phyloP scores from a whole-genome alignment of 2,329 filamentous ascomycete species.

The Fusarium ambrosium region DNA sequence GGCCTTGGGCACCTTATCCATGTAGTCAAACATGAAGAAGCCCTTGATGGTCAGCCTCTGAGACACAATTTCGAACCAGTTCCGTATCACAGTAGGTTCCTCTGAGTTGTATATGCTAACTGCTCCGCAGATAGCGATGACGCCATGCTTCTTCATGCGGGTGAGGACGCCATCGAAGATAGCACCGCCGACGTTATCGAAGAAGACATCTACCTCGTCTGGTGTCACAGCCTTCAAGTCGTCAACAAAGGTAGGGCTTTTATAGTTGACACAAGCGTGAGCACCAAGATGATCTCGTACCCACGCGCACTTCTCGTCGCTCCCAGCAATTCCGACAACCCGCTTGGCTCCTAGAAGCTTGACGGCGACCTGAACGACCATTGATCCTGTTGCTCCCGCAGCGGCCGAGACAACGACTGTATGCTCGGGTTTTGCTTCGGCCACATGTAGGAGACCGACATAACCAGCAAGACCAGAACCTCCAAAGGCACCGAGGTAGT shows the following conservation, averaged over 20 bases:
- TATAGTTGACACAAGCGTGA: conserved; percentile 33
- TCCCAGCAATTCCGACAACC: conserved; percentile 37
- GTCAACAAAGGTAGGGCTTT: conserved; percentile 5
- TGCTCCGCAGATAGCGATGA: not conserved
- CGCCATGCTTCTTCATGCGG: conserved; percentile 15
- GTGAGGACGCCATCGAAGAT: conserved; percentile 9
- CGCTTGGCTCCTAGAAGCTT: conserved; percentile 34
- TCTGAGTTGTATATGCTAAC: conserved; percentile 10
- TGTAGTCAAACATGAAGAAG: conserved; percentile 13
- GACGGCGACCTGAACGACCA: conserved; percentile 26
- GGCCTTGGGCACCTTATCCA: conserved; percentile 2
- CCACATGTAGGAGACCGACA: conserved; percentile 4
- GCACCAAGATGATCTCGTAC: conserved; percentile 30
- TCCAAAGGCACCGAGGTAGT: conserved; percentile 23
- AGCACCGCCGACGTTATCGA: conserved; percentile 16
- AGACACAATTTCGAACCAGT: conserved; percentile 21
- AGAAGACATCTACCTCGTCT: conserved; percentile 16
- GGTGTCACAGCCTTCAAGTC: conserved; percentile 8
- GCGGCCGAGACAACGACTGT: conserved; percentile 13
- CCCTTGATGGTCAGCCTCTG: conserved; percentile 1
- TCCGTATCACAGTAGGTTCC: not conserved
- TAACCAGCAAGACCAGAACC: conserved; percentile 14
- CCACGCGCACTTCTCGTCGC: conserved; percentile 37
- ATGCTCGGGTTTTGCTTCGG: conserved; percentile 1
- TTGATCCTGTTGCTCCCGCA: conserved; percentile 12